Evolutionary conservation across 805 yeast genomes (phyloP), one percentile per base, ranked within the genome.

Genomic region (Candida manassasensis): DNA sequence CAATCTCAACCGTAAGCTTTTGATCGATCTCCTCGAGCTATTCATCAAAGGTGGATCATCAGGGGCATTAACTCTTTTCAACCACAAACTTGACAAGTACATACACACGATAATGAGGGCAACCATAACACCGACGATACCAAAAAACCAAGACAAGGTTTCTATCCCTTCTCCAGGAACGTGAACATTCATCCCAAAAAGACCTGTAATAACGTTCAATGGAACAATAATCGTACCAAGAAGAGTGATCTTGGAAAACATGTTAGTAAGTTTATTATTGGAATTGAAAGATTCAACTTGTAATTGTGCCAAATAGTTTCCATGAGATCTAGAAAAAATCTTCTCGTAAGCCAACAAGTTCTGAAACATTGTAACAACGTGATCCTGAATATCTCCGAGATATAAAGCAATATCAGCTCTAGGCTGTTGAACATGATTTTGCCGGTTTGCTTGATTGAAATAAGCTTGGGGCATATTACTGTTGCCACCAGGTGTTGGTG

Each of bases 311-410:
- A 90, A 67, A 57, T 90, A 90, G 52, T 89, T 90, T 12, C 95
- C 74, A 57, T 90, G 97, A 2, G 95, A 82, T 47, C 97, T 75
- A 29, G 94, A 80, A 55, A 90, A 83, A 50, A 90, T 90, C 71
- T 89, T 89, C 56, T 90, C 98, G 54, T 87, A 89, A 3, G 95
- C 84, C 28, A 81, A 61, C 54, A 90, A 71, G 52, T 87, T 89
- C 63, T 88, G 96, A 60, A 79, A 84, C 97, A 90, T 90, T 12
- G 97, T 90, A 39, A 89, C 80, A 51, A 90, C 84, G 74, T 89
- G 97, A 71, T 89, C 97, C 63, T 88, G 96, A 54, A 89, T 89
- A 76, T 89, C 97, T 38, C 96, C 96, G 42, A 89, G 63, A 58
- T 86, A 90, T 44, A 89, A 69, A 0, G 95, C 95, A 61, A 89